These are phyloP conservation scores for Vitis cinerea DNA, from an alignment of 164 flowering plant genomes.

Conservation along the genomic window DNA sequence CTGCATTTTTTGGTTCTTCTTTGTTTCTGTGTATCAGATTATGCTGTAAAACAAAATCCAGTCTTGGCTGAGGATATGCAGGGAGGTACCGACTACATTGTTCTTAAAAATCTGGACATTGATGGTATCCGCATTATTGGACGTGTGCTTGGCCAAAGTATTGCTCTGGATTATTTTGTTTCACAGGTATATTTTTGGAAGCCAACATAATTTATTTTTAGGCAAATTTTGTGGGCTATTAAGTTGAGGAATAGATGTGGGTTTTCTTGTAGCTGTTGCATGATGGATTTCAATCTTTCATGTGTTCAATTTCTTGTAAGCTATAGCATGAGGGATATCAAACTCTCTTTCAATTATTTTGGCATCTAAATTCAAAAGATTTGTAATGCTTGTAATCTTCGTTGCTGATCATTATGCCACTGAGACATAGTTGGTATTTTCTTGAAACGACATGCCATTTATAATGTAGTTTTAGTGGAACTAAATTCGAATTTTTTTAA, in stretches of 20 bases:
- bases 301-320: too few species aligned
- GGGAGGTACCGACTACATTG: conserved; percentile 79
- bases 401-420: background rate
- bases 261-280: too few species aligned
- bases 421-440: background rate
- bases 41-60: conserved; percentile 72
- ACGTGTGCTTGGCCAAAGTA: conserved; percentile 92
- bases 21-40: conserved; percentile 41
- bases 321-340: too few species aligned
- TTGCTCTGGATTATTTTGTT: conserved; percentile 84
- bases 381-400: background rate
- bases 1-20: background rate
- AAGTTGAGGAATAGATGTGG: too few species aligned
- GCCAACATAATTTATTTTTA: background rate
- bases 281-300: too few species aligned
- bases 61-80: conserved; percentile 62
- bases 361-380: too few species aligned
- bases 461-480: too few species aligned
- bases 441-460: too few species aligned
- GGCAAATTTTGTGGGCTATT: background rate
- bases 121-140: conserved; percentile 81
- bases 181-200: conserved; percentile 57
- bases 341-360: too few species aligned
- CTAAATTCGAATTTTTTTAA: background rate
- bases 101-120: conserved; percentile 64